Percentiles rank a stretch among this genome's conserved stretches.
Conservation (phyloP, 73 alveolate genomes). For the Tetrahymena borealis region DNA sequence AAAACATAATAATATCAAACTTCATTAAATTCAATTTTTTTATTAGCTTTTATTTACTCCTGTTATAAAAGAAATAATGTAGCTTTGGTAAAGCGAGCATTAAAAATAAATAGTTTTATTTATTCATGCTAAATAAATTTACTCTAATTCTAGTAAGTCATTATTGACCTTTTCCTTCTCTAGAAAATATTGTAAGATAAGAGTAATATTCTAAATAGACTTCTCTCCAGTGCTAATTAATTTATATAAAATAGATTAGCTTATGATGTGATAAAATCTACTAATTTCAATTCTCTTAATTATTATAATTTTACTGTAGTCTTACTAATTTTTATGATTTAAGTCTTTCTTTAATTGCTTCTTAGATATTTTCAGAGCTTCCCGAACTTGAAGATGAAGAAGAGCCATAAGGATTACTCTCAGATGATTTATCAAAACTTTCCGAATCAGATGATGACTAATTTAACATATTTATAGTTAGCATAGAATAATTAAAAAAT, state of each 20-base stretch:
- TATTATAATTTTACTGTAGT: not conserved
- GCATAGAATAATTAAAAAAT: no score
- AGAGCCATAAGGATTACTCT: not conserved
- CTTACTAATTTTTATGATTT: not conserved
- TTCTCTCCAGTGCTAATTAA: not conserved
- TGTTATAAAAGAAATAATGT: not conserved
- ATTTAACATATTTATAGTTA: no score
- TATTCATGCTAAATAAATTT: not conserved
- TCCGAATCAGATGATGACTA: not conserved
- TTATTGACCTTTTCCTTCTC: not conserved
- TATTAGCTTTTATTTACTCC: not conserved
- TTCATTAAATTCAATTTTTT: not conserved
- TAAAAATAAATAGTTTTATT: not conserved
- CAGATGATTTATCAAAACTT: not conserved
- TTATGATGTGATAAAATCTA: not conserved
- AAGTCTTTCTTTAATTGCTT: not conserved
- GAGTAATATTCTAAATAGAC: not conserved
- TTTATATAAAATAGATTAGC: no score
- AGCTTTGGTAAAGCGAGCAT: not conserved
- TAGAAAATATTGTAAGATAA: not conserved
- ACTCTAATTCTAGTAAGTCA: not conserved
- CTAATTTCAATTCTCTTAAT: not conserved
- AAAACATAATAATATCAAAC: not conserved
- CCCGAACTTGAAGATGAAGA: not conserved
- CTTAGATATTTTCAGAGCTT: not conserved